phyloP scores from a whole-genome alignment of 2,329 filamentous ascomycete genomes.

The Ophiostoma sp. region DNA sequence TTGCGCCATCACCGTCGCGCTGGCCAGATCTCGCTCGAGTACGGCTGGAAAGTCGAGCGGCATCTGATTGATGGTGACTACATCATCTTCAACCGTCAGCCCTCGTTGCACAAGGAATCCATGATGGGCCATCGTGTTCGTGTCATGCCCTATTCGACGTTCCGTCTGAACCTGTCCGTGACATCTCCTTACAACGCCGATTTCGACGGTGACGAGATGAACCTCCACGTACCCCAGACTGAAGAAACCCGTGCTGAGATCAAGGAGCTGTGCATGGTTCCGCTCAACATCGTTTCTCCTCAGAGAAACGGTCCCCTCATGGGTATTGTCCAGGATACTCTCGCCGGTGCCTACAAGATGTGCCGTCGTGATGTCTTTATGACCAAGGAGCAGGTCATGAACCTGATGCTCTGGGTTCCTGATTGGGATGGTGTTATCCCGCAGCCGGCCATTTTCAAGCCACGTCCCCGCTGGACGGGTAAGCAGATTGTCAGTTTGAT shows the following conservation, averaged over 20 bases:
- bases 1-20: constrained; percentile 87
- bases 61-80: constrained; percentile 94
- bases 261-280: constrained; percentile 93
- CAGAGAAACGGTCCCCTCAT: constrained; percentile 95
- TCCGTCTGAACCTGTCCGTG: constrained; percentile 93
- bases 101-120: constrained; percentile 97
- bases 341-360: constrained; percentile 95
- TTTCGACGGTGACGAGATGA: constrained; percentile 99
- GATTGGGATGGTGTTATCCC: constrained; percentile 96
- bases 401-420: constrained; percentile 94
- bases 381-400: constrained; percentile 88
- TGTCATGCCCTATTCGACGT: constrained; percentile 99
- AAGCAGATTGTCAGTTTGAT: constrained; percentile 97
- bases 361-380: constrained; percentile 89
- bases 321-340: constrained; percentile 98
- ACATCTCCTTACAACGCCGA: constrained; percentile 99
- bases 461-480: constrained; percentile 88
- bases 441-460: constrained; percentile 87
- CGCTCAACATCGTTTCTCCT: constrained; percentile 94
- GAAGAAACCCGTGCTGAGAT: constrained; percentile 96
- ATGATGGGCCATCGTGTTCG: constrained; percentile 99
- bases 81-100: constrained; percentile 99
- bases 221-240: constrained; percentile 96
- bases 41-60: constrained; percentile 97
- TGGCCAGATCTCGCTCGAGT: constrained; percentile 79